Conservation (phyloP, 129 eudicot species). For the Glebionis coronaria region DNA sequence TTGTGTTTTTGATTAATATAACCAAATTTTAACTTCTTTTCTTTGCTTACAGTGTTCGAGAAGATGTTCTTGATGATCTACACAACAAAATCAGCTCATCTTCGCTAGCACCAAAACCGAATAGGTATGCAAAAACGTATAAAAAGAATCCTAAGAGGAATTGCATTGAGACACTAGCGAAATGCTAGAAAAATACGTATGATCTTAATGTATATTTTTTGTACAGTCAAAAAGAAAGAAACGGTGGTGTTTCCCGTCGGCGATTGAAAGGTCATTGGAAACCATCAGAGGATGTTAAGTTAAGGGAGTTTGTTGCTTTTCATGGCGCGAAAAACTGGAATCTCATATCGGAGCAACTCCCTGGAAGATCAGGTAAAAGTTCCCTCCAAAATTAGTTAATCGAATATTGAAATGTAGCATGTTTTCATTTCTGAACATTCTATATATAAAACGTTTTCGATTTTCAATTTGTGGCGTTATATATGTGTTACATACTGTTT, state of each 20-base stretch:
- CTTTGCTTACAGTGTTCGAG: too few species aligned
- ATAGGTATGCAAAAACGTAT: too few species aligned
- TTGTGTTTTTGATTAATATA: slow-evolving; percentile 7
- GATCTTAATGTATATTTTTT: neutral
- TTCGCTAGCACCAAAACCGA: too few species aligned
- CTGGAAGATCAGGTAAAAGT: slow-evolving; percentile 51
- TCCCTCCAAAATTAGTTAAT: neutral
- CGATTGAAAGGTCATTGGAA: slow-evolving; percentile 48
- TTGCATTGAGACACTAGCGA: neutral
- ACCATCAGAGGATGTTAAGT: slow-evolving; percentile 50
- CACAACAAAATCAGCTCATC: too few species aligned
- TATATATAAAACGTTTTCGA: neutral
- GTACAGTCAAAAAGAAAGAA: slow-evolving; percentile 4
- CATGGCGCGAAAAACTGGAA: slow-evolving; percentile 64
- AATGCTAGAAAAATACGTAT: neutral
- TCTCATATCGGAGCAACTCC: slow-evolving; percentile 43
- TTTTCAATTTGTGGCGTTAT: too few species aligned
- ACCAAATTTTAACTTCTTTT: too few species aligned
- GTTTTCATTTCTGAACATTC: neutral
- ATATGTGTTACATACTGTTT: too few species aligned
- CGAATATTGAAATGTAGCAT: neutral
- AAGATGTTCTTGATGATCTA: too few species aligned
- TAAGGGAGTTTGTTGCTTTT: slow-evolving; percentile 43
- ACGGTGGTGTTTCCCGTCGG: slow-evolving; percentile 10
- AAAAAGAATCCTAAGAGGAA: slow-evolving; percentile 10